A percentile compares a stretch with the other conserved stretches of the same genome.
Conservation (phyloP, 192 early-diverging fungal genomes). For the Podila epicladia region DNA sequence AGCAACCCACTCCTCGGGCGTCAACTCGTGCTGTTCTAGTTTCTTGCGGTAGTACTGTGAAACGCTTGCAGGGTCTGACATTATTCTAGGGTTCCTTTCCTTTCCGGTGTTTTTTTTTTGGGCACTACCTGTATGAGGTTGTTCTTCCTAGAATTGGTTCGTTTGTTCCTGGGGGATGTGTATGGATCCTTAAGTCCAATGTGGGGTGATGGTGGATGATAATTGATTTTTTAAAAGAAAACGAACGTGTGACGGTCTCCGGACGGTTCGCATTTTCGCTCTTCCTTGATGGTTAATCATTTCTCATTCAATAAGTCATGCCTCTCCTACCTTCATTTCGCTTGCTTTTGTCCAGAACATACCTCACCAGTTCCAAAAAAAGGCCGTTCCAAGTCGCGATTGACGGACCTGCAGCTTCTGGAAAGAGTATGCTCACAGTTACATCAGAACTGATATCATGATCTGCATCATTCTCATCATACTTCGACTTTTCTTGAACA, state of each 20-base stretch:
- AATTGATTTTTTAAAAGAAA: no score
- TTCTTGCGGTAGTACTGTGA: conserved; percentile 48
- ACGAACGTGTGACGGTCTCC: no score
- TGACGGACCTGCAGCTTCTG: conserved; percentile 84
- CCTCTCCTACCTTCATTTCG: background rate
- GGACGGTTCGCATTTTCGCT: background rate
- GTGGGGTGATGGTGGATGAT: no score
- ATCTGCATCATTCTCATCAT: background rate
- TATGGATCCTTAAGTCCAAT: no score
- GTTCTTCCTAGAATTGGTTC: no score
- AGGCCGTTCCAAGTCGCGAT: conserved; percentile 75
- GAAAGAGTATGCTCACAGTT: conserved; percentile 69
- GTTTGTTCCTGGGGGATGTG: no score
- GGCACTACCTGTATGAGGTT: background rate
- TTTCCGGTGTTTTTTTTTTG: background rate
- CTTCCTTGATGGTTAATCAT: background rate
- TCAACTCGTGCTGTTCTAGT: conserved; percentile 44
- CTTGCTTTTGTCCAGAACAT: background rate
- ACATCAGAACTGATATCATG: background rate
- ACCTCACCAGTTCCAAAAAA: background rate
- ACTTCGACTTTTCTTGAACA: conserved; percentile 6
- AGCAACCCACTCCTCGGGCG: conserved; percentile 37
- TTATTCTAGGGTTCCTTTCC: background rate
- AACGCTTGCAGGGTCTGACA: conserved; percentile 14
- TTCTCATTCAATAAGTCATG: background rate